These are phyloP conservation scores for Sarocladium oryzae DNA, from an alignment of 2,329 filamentous ascomycete species.

Conservation along the genomic window DNA sequence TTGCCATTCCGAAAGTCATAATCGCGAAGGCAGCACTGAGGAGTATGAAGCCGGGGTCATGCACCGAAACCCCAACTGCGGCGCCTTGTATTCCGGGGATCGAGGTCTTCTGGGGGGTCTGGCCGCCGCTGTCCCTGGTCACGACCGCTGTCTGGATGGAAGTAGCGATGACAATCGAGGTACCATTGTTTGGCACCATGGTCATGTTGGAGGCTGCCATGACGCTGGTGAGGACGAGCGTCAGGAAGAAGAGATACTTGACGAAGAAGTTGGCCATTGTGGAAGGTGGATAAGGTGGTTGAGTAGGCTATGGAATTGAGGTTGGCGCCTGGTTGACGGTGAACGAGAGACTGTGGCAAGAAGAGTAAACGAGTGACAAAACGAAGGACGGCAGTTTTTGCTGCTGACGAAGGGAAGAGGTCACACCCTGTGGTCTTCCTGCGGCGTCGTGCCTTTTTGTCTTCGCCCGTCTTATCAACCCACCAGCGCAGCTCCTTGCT, in stretches of 20 bases:
- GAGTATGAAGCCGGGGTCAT: constrained; percentile 6
- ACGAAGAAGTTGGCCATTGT: constrained; percentile 4
- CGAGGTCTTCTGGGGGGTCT: neutral
- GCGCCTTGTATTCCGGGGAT: neutral
- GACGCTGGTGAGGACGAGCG: constrained; percentile 5
- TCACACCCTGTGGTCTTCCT: neutral
- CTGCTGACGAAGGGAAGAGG: neutral
- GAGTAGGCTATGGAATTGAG: neutral
- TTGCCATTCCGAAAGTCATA: constrained; percentile 3
- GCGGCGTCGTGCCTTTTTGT: neutral
- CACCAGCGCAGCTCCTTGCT: neutral
- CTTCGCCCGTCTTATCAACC: neutral
- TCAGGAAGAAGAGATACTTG: constrained; percentile 5
- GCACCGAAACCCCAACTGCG: neutral
- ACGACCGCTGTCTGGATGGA: neutral
- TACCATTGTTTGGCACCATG: neutral
- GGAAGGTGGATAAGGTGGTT: neutral
- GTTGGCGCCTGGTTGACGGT: no score
- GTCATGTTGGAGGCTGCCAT: neutral
- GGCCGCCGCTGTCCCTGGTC: neutral
- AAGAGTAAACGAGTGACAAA: neutral
- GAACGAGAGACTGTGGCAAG: neutral
- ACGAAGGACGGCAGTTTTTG: neutral
- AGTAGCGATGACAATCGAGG: neutral
- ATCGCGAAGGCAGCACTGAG: constrained; percentile 1